Percentiles rank a stretch among this genome's conserved stretches.
Evolutionary conservation across 2,329 filamentous ascomycete species (phyloP).

Genomic region (Diaporthe batatas): DNA sequence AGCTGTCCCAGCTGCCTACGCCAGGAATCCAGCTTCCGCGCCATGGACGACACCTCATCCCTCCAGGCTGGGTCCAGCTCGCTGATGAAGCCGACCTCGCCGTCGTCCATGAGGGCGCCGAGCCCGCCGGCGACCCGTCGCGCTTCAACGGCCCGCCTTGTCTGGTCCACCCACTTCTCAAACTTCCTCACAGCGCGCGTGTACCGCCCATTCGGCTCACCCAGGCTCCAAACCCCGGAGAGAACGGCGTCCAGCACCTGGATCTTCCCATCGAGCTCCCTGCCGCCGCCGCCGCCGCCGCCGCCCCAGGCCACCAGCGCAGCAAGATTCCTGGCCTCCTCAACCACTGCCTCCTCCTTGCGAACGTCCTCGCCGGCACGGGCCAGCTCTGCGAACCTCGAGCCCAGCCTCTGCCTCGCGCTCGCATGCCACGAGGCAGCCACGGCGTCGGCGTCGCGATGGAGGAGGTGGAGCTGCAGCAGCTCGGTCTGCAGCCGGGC

Average conservation of each 20-base stretch:
- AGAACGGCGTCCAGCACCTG: conserved; percentile 70
- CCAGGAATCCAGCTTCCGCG: conserved; percentile 69
- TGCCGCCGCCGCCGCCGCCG: conserved; percentile 50
- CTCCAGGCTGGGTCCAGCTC: conserved; percentile 71
- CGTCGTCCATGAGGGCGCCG: conserved; percentile 44
- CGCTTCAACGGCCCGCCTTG: conserved; percentile 61
- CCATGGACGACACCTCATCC: conserved; percentile 66
- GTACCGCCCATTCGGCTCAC: conserved; percentile 69
- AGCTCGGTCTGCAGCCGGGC: conserved; percentile 73
- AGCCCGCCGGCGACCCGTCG: conserved; percentile 55
- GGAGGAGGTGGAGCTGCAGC: conserved; percentile 74
- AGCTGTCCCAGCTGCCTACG: conserved; percentile 62
- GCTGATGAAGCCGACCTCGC: conserved; percentile 63
- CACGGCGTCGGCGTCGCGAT: conserved; percentile 64
- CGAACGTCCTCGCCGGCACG: conserved; percentile 52
- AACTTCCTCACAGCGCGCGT: conserved; percentile 68
- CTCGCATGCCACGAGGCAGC: conserved; percentile 67
- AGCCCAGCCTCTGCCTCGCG: conserved; percentile 63
- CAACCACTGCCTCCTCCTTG: conserved; percentile 56
- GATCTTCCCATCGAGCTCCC: conserved; percentile 67
- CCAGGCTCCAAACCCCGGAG: conserved; percentile 69
- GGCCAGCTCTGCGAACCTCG: conserved; percentile 58
- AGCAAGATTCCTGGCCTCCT: conserved; percentile 64
- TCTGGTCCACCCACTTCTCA: conserved; percentile 68
- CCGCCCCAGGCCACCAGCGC: conserved; percentile 67